Evolutionary conservation across 768 basidiomycete genomes (phyloP).

Genomic region (Kwoniella newhampshirensis): DNA sequence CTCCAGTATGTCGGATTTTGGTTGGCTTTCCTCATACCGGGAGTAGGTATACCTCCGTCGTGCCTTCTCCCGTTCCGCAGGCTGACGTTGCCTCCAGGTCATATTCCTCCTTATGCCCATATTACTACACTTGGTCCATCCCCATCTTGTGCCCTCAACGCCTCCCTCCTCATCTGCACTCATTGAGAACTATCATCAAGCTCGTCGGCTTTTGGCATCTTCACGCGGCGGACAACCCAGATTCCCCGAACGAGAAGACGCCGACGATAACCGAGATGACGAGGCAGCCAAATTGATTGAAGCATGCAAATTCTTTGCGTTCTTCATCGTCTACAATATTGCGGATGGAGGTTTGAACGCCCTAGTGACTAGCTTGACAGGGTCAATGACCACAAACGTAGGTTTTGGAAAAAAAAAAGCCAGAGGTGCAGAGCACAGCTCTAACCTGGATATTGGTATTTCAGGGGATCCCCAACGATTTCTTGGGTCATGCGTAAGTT

Average conservation of each 20-base stretch:
- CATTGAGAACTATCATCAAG: conserved; percentile 17
- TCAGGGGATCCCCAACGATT: conserved; percentile 45
- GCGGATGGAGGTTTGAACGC: conserved; percentile 43
- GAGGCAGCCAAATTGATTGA: neutral
- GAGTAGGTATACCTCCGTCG: conserved; percentile 2
- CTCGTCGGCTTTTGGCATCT: neutral
- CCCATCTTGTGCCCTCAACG: conserved; percentile 14
- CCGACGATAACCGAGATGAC: neutral
- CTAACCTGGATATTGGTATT: too few relatives aligned
- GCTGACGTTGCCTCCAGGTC: conserved; percentile 1
- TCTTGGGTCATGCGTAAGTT: conserved; percentile 29
- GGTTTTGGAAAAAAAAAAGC: too few relatives aligned
- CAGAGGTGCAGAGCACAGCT: too few relatives aligned
- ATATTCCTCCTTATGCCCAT: conserved; percentile 24
- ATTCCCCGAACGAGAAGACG: neutral
- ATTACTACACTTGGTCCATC: conserved; percentile 9
- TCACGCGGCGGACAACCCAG: neutral
- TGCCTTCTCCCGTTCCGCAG: too few relatives aligned
- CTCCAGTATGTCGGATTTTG: conserved; percentile 41
- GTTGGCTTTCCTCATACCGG: conserved; percentile 30
- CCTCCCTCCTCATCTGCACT: conserved; percentile 20
- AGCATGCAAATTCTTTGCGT: conserved; percentile 43
- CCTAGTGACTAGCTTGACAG: conserved; percentile 36
- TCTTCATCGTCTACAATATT: conserved; percentile 43
- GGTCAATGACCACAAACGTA: conserved; percentile 41